A percentile compares a stretch with the other conserved stretches of the same genome.
phyloP scores from a whole-genome alignment of 2,329 filamentous ascomycete species.

The Cordyceps sp. region DNA sequence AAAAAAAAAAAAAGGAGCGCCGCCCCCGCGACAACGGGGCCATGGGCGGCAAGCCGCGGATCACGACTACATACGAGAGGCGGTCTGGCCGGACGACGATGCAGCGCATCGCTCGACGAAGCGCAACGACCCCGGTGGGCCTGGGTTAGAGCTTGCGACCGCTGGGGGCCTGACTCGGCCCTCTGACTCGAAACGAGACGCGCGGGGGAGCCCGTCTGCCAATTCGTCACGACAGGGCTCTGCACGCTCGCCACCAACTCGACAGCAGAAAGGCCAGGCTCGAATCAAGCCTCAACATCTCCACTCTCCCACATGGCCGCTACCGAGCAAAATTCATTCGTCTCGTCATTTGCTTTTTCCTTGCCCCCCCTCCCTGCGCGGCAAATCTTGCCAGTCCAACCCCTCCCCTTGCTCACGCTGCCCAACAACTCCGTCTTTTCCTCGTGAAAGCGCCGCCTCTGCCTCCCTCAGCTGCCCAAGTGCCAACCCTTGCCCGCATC shows the following conservation, averaged over 20 bases:
- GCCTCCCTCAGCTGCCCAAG: neutral
- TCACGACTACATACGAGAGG: too few relatives aligned
- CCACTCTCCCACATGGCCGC: conserved; percentile 12
- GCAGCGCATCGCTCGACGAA: too few relatives aligned
- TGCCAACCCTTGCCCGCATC: conserved; percentile 1
- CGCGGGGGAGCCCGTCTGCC: too few relatives aligned
- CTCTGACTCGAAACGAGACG: too few relatives aligned
- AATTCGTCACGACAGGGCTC: neutral
- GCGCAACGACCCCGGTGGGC: too few relatives aligned
- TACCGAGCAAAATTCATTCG: conserved; percentile 10
- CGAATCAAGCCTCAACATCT: conserved; percentile 9
- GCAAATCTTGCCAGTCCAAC: conserved; percentile 2
- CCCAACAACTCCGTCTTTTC: conserved; percentile 14
- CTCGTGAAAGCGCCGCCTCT: conserved; percentile 7
- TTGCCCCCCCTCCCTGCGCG: neutral
- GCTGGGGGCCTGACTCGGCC: too few relatives aligned
- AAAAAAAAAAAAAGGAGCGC: too few relatives aligned
- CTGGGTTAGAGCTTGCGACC: too few relatives aligned
- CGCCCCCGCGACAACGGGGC: too few relatives aligned
- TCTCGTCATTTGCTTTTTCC: conserved; percentile 13
- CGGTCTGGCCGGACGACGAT: neutral
- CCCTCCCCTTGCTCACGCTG: neutral
- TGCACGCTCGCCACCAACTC: neutral
- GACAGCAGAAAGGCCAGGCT: neutral
- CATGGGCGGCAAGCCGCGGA: too few relatives aligned